A percentile compares a stretch with the other conserved stretches of the same genome.
These are phyloP conservation scores for Alloascoidea hylecoeti DNA, from an alignment of 805 yeast species.

Conservation along the genomic window DNA sequence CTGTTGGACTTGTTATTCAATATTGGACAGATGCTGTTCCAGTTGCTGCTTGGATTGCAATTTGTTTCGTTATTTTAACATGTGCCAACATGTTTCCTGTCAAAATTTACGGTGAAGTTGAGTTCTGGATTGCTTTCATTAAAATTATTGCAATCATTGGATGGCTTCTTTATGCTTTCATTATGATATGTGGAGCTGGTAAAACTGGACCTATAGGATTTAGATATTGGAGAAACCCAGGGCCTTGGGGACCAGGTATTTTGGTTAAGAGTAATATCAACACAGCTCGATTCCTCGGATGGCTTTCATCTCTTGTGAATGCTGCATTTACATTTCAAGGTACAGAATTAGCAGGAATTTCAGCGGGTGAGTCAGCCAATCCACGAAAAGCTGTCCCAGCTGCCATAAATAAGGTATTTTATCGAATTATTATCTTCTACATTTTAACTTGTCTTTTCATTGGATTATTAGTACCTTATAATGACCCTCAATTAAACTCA, in stretches of 20 bases:
- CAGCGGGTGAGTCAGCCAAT: constrained; percentile 62
- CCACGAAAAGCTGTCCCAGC: constrained; percentile 60
- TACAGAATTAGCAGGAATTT: constrained; percentile 60
- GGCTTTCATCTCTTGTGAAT: constrained; percentile 52
- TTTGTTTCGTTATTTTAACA: constrained; percentile 45
- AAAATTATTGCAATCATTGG: constrained; percentile 60
- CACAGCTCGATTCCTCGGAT: constrained; percentile 47
- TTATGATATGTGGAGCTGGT: constrained; percentile 70
- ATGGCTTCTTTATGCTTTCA: constrained; percentile 40
- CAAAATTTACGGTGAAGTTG: constrained; percentile 57
- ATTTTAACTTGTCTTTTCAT: constrained; percentile 50
- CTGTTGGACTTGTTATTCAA: constrained; percentile 47
- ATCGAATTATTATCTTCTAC: constrained; percentile 54
- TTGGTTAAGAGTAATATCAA: constrained; percentile 12
- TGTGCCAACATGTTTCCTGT: constrained; percentile 51
- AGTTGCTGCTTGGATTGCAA: constrained; percentile 56
- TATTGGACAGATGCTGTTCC: constrained; percentile 64
- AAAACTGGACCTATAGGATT: constrained; percentile 58
- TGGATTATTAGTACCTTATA: constrained; percentile 56
- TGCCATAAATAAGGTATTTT: constrained; percentile 56
- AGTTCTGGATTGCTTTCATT: constrained; percentile 58
- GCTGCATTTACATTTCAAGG: constrained; percentile 80
- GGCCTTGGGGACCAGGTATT: constrained; percentile 60
- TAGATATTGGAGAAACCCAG: constrained; percentile 72
- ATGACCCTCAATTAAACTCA: constrained; percentile 36